phyloP scores from a whole-genome alignment of 495 filamentous ascomycete genomes.

The Penicillium turbatum region DNA sequence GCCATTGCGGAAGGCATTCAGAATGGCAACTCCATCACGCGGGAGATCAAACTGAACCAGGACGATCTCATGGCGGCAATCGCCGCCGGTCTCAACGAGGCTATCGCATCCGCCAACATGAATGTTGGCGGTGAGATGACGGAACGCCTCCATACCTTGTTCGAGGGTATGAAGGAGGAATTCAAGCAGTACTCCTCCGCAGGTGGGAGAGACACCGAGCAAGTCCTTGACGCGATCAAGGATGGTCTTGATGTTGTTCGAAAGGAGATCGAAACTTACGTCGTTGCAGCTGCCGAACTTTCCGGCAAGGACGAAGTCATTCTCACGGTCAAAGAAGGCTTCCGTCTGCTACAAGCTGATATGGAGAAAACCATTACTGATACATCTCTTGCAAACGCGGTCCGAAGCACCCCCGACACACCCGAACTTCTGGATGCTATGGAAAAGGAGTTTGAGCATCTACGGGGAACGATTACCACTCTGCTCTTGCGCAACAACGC shows the following conservation, averaged over 20 bases:
- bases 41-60: constrained; percentile 57
- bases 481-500: constrained; percentile 57
- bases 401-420: constrained; percentile 41
- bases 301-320: constrained; percentile 74
- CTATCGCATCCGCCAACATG: constrained; percentile 43
- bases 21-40: constrained; percentile 42
- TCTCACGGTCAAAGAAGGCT: constrained; percentile 63
- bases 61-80: constrained; percentile 67
- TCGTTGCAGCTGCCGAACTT: constrained; percentile 61
- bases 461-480: constrained; percentile 68
- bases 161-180: constrained; percentile 68
- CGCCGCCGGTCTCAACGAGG: constrained; percentile 53
- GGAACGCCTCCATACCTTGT: constrained; percentile 68
- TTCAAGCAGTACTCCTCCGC: constrained; percentile 70
- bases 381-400: constrained; percentile 25
- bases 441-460: constrained; percentile 63
- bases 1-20: constrained; percentile 57
- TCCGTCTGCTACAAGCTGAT: constrained; percentile 70
- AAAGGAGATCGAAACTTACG: constrained; percentile 76
- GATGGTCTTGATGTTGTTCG: constrained; percentile 78
- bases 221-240: constrained; percentile 78
- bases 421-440: constrained; percentile 64
- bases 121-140: constrained; percentile 61
- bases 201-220: constrained; percentile 71
- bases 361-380: constrained; percentile 59